Percentiles rank a stretch among this genome's conserved stretches.
Evolutionary conservation across 2,329 filamentous ascomycete genomes (phyloP).

Genomic region (Colletotrichum sp.): DNA sequence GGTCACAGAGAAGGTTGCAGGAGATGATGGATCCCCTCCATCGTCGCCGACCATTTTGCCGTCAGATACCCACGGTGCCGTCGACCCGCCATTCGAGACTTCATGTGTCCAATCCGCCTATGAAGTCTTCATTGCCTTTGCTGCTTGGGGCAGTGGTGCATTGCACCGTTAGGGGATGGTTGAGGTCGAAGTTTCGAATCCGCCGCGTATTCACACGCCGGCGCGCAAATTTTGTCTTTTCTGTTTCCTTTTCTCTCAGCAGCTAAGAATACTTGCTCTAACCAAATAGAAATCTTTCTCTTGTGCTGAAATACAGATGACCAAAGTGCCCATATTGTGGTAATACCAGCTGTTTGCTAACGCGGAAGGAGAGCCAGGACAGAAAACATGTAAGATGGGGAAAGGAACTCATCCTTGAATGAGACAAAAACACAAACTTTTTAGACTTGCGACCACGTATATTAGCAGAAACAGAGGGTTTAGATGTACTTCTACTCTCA

Average conservation of each 20-base stretch:
- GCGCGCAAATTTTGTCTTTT: not conserved
- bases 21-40: not conserved
- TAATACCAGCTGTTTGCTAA: too few species aligned
- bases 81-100: not conserved
- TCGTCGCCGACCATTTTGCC: not conserved
- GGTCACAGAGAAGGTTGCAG: not conserved
- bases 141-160: not conserved
- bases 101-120: not conserved
- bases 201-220: not conserved
- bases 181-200: rapidly evolving
- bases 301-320: too few species aligned
- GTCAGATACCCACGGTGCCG: not conserved
- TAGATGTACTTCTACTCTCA: too few species aligned
- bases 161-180: too few species aligned
- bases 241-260: not conserved
- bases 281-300: rapidly evolving
- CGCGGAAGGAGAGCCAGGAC: too few species aligned
- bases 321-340: not conserved
- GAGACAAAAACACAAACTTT: too few species aligned
- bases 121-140: not conserved
- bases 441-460: too few species aligned
- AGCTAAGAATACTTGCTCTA: not conserved
- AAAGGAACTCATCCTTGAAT: too few species aligned
- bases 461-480: too few species aligned
- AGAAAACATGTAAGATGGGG: too few species aligned